Base-by-base conservation (phyloP, 2,329 filamentous ascomycete species). In the Sporothrix curviconia region DNA sequence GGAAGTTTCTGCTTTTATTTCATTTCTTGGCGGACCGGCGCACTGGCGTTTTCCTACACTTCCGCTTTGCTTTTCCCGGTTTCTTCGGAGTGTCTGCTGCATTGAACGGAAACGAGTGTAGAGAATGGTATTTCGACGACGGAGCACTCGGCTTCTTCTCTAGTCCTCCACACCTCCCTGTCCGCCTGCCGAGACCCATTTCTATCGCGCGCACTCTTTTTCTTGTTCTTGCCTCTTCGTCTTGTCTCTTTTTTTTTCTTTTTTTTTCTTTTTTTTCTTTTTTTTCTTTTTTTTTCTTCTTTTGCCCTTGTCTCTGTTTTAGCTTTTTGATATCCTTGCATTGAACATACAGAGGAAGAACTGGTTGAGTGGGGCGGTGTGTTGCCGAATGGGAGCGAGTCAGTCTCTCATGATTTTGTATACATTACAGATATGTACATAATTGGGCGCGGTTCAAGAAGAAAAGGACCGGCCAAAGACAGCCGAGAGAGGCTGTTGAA, bases 371-470 rank as follows among this genome's bases (percentile, higher is more conserved):
- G n/a, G n/a, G n/a, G n/a, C n/a, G n/a, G n/a, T n/a, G n/a, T n/a
- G 9, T 5, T 15, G 22, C n/a, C 11, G 14, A n/a, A 22, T 8
- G 40, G 34, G 49, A 39, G 36, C 36, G 37, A 53, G 37, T 24
- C 15, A 30, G 25, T 17, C 37, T 42, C 50, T 34, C 25, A 24
- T 43, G 22, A 43, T 58, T 54, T 49, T 49, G 34, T 58, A 42
- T 54, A 57, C 56, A 17, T 30, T 34, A 34, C 34, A 44, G 17
- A 49, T 12, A 40, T 58, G 42, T 54, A 54, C 42, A 58, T 54
- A 49, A 25, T 42, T 42, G 42, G 55, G 30, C 32, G 17, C 14
- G 22, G 17, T 42, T 24, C n/a, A 42, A 25, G 47, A 24, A 15
- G 6, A 17, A 14, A 39, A 28, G 8, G 24, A 28, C 22, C 24